Evolutionary conservation across 2,329 filamentous ascomycete species (phyloP), one percentile per base, ranked within the genome.

Genomic region (Pestalotiopsis sp.): DNA sequence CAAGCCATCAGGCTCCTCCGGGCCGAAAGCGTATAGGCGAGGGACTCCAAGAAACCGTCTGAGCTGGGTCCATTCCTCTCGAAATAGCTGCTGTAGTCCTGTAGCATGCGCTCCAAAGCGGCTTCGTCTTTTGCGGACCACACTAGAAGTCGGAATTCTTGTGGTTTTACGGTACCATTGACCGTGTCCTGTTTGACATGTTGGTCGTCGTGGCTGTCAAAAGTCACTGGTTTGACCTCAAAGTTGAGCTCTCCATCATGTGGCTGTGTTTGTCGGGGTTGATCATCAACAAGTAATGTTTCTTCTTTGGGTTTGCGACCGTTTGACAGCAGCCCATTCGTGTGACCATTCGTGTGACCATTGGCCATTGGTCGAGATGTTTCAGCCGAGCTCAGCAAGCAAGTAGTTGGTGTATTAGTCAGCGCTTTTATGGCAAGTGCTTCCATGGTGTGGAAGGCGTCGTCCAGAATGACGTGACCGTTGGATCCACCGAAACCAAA

Each of bases 81-180:
- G 58, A 74, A 77, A 68, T 70, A 77, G 6, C 41, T n/a, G 38
- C 71, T 69, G n/a, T 77, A 75, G 20, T 70, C 63, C n/a, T 73
- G 69, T 11, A 72, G 65, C 39, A 68, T 72, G 9, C 76, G 74
- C 57, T 74, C 69, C 23, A 76, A 68, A 5, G 74, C 76, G n/a
- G 73, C 75, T 70, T 77, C 73, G 39, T 78, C 76, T 2, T 72
- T 68, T 4, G 76, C 76, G n/a, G 73, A 73, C 75, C 75, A 77
- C 17, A 78, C 71, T 1, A 79, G 70, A n/a, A 79, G 68, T 59
- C 27, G 57, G 57, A 27, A 59, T 13, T 4, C 25, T 52, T 52
- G 14, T 52, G 45, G 45, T n/a, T n/a, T 9, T 23, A 11, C 5
- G 14, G 7, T 36, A 36, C 45, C 45, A n/a, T 52, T 52, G n/a